Conservation (phyloP, 495 filamentous ascomycete genomes). For the Penicillium salamii region DNA sequence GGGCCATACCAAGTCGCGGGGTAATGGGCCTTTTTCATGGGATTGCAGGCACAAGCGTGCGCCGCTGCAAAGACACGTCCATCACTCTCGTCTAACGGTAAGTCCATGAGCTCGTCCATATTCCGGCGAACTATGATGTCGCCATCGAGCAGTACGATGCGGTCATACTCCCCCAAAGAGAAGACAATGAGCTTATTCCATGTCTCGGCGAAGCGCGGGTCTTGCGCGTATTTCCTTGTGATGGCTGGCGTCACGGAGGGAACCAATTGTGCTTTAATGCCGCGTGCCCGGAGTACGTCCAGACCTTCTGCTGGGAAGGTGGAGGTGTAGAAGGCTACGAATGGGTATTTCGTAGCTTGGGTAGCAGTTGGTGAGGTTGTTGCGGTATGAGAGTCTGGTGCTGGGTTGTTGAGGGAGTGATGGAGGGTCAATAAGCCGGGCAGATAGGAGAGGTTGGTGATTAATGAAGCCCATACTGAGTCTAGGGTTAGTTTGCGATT, state of each 20-base stretch:
- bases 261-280: constrained; percentile 19
- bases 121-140: constrained; percentile 74
- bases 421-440: constrained; percentile 29
- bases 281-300: constrained; percentile 18
- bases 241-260: constrained; percentile 13
- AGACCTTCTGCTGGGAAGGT: constrained; percentile 25
- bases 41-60: constrained; percentile 82
- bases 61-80: constrained; percentile 66
- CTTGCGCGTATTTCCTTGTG: constrained; percentile 36
- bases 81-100: constrained; percentile 59
- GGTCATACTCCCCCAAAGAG: constrained; percentile 62
- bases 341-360: constrained; percentile 17
- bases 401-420: constrained; percentile 21
- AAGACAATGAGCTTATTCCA: constrained; percentile 81
- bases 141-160: constrained; percentile 74
- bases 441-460: constrained; percentile 30
- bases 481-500: constrained; percentile 4
- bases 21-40: constrained; percentile 67
- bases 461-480: constrained; percentile 29
- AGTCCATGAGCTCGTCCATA: constrained; percentile 82
- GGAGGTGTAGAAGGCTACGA: constrained; percentile 29
- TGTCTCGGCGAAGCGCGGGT: constrained; percentile 75
- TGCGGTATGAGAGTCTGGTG: constrained; percentile 14
- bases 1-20: constrained; percentile 66
- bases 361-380: background rate